Evolutionary conservation across 2,329 filamentous ascomycete genomes (phyloP).

Genomic region (Exophiala sp.): DNA sequence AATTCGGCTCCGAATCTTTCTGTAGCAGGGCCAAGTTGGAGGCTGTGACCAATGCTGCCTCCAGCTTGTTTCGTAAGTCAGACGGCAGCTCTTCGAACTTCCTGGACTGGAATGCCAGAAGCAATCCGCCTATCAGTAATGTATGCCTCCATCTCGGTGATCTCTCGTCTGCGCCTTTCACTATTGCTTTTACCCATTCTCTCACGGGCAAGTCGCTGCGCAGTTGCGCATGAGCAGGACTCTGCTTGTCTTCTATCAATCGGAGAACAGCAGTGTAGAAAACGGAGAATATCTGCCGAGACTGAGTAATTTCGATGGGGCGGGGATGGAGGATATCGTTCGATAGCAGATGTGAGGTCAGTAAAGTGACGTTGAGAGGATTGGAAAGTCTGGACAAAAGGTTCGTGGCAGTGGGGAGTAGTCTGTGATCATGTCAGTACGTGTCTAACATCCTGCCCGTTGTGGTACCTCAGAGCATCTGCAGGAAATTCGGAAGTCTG

Average conservation of each 20-base stretch:
- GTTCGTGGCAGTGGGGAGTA: constrained; percentile 53
- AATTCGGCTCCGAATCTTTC: constrained; percentile 50
- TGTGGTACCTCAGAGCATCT: constrained; percentile 54
- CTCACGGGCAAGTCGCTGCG: constrained; percentile 54
- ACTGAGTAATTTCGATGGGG: constrained; percentile 53
- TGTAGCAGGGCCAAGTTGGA: constrained; percentile 69
- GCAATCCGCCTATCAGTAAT: constrained; percentile 71
- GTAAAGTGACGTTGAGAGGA: constrained; percentile 58
- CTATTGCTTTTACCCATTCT: constrained; percentile 58
- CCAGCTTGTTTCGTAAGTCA: constrained; percentile 63
- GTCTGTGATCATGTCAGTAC: constrained; percentile 33
- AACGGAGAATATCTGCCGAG: constrained; percentile 56
- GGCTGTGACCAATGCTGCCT: constrained; percentile 69
- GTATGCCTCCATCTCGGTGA: constrained; percentile 77
- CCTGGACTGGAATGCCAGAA: constrained; percentile 62
- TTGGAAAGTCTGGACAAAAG: constrained; percentile 53
- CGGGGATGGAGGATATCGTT: constrained; percentile 58
- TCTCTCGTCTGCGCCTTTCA: constrained; percentile 58
- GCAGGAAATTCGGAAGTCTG: constrained; percentile 57
- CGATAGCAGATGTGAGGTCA: constrained; percentile 58
- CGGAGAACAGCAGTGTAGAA: constrained; percentile 60
- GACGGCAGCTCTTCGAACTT: constrained; percentile 54
- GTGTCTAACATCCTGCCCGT: constrained; percentile 23
- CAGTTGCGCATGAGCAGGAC: constrained; percentile 33
- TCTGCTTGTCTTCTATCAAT: constrained; percentile 47